phyloP scores from a whole-genome alignment of 1,139 yeast genomes.

The Candida sp. region DNA sequence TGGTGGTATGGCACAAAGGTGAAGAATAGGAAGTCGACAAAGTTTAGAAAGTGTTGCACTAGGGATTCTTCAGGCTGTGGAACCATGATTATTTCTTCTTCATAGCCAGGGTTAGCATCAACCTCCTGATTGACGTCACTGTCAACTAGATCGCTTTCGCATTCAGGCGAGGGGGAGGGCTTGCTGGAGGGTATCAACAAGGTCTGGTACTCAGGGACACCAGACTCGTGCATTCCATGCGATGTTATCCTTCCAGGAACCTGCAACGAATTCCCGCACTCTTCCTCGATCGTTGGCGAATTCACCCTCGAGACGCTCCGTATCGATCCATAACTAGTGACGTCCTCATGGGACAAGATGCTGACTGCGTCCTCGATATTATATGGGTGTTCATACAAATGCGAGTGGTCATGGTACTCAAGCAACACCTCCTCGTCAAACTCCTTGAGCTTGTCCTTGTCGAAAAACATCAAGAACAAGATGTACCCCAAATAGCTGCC shows the following conservation, averaged over 20 bases:
- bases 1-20: conserved; percentile 24
- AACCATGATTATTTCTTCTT: background rate
- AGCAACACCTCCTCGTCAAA: conserved; percentile 16
- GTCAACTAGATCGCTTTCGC: too few relatives aligned
- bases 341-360: conserved; percentile 24
- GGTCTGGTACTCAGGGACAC: background rate
- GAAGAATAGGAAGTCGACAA: conserved; percentile 22
- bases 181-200: background rate
- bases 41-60: conserved; percentile 17
- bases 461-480: conserved; percentile 25
- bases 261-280: background rate
- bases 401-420: conserved; percentile 12
- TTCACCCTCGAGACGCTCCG: conserved; percentile 9
- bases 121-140: background rate
- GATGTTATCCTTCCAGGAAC: background rate
- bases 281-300: conserved; percentile 3
- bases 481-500: conserved; percentile 42
- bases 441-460: conserved; percentile 19
- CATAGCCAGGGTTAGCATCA: background rate
- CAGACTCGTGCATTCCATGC: background rate
- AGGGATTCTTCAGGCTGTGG: conserved; percentile 16
- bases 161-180: background rate
- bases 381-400: conserved; percentile 20
- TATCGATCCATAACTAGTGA: conserved; percentile 10
- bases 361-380: conserved; percentile 32